Evolutionary conservation across 805 yeast species (phyloP).

Genomic region (Yarrowia porcina): DNA sequence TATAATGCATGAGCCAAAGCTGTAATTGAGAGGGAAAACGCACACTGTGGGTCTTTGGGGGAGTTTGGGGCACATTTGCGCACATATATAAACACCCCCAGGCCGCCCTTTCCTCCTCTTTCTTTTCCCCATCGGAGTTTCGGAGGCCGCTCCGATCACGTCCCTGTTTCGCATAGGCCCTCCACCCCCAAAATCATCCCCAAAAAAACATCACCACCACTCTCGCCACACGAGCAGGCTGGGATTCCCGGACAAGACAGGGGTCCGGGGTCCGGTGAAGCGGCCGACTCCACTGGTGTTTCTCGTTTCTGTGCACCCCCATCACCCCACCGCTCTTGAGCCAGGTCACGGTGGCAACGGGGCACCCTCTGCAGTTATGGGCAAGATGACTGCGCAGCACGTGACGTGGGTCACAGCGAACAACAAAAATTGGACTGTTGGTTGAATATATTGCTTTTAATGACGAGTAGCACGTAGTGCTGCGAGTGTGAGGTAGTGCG

Average conservation of each 20-base stretch:
- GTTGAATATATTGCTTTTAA: background rate
- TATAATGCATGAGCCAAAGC: slow-evolving; percentile 7
- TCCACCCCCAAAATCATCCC: background rate
- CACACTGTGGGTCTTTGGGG: background rate
- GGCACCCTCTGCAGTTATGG: background rate
- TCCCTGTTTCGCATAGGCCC: slow-evolving; percentile 12
- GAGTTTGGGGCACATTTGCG: background rate
- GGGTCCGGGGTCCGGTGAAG: slow-evolving; percentile 15
- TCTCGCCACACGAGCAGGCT: background rate
- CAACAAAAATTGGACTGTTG: background rate
- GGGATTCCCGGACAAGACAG: background rate
- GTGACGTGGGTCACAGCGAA: background rate
- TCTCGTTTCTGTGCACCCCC: background rate
- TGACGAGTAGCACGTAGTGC: no score
- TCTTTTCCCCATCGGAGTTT: slow-evolving; percentile 5
- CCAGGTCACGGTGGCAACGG: slow-evolving; percentile 18
- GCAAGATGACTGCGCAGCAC: background rate
- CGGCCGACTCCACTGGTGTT: background rate
- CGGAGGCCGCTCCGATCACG: slow-evolving; percentile 16
- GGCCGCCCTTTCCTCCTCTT: background rate
- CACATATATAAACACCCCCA: background rate
- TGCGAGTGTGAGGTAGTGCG: background rate
- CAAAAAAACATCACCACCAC: background rate
- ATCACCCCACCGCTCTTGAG: background rate
- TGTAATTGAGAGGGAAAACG: background rate